Evolutionary conservation across 306 rosid genomes (phyloP).

Genomic region (Lathyrus tuberosus): DNA sequence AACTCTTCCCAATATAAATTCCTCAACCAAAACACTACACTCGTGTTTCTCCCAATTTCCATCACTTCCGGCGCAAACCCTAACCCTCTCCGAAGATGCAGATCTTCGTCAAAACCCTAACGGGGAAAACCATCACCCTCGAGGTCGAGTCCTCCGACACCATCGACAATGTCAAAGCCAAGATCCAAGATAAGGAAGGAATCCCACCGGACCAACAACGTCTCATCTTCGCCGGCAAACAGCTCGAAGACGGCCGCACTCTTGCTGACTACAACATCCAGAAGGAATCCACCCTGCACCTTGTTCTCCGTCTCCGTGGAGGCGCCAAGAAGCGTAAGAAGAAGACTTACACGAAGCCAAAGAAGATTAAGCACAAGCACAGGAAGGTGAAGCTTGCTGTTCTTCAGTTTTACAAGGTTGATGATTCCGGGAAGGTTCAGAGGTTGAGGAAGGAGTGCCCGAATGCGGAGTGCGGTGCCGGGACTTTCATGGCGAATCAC

Average conservation of each 20-base stretch:
- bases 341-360: conserved; percentile 96
- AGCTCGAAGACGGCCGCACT: conserved; percentile 94
- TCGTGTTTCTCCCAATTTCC: neutral
- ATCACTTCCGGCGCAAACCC: conserved; percentile 20
- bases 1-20: neutral
- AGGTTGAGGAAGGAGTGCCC: conserved; percentile 96
- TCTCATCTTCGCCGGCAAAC: conserved; percentile 92
- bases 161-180: conserved; percentile 88
- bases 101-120: conserved; percentile 96
- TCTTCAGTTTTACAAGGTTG: conserved; percentile 88
- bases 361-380: conserved; percentile 96
- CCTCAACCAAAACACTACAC: neutral
- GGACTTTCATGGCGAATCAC: conserved; percentile 94
- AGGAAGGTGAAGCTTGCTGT: conserved; percentile 92
- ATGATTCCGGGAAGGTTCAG: conserved; percentile 85
- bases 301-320: conserved; percentile 90
- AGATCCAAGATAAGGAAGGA: conserved; percentile 96
- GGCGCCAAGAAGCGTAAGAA: conserved; percentile 97
- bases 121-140: conserved; percentile 91
- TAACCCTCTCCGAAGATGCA: conserved; percentile 54
- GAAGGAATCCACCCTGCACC: conserved; percentile 91
- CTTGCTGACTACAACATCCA: conserved; percentile 95
- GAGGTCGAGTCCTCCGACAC: conserved; percentile 94
- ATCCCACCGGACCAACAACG: conserved; percentile 97
- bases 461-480: conserved; percentile 85